Base-by-base conservation (phyloP, 2,329 filamentous ascomycete species). In the Amauroascus niger region DNA sequence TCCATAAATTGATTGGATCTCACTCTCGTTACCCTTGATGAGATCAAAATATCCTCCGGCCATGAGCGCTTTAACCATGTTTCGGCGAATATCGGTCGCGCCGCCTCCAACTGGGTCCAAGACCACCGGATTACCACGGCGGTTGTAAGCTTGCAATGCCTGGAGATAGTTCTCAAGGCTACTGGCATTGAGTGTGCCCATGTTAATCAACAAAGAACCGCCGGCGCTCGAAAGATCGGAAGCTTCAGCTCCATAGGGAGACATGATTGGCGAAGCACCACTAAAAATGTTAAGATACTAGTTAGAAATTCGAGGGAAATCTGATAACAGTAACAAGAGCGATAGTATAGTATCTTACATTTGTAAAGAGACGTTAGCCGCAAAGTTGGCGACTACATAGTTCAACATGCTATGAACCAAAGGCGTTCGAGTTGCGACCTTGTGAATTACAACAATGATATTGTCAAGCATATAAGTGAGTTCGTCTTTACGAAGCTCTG, bases 371-470 rank as follows among this genome's bases (percentile, higher is more conserved):
- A 96, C 84, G 64, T 95, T 96, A 50, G 93, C 91, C 14, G 90
- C 87, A 63, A 97, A 87, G 71, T 96, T 95, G 64, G 95, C 89
- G 20, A 96, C 91, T 0, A 97, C 91, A 50, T 90, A 77, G 67
- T 97, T 97, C 51, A 93, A 97, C 88, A 97, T 97, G 71, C 95
- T 96, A 71, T 97, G 91, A 49, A 86, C 86, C 20, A 97, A 76
- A 0, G 90, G 89, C 54, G 79, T 83, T 41, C 71, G 75, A 1
- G 74, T 67, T 4, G 79, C 79, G 46, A 95, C 78, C 5, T 76
- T 74, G 55, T 73, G 74, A 41, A 94, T 74, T 16, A 86, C 70
- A 2, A 61, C 54, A 2, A 73, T 70, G 3, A 74, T 66, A 26
- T 67, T 62, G n/a, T 64, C 57, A 6, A 70, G 32, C 37, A 75